Percentiles rank a stretch among this genome's conserved stretches.
phyloP scores from a whole-genome alignment of 306 rosid species.

The Carpinus fangiana region DNA sequence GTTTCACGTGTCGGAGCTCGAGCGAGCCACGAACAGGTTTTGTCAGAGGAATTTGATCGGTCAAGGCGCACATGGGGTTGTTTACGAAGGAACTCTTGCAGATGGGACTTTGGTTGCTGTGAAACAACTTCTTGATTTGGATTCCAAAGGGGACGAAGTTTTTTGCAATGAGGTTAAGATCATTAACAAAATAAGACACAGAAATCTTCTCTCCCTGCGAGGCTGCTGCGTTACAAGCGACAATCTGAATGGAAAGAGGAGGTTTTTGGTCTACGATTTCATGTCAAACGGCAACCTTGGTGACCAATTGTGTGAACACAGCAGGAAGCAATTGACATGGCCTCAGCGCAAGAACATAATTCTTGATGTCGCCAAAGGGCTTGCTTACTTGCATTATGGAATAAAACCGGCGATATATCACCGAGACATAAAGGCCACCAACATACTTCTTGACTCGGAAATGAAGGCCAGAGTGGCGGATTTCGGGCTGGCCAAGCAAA shows the following conservation, averaged over 20 bases:
- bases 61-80: constrained; percentile 74
- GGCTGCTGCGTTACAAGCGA: constrained; percentile 80
- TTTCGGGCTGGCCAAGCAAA: constrained; percentile 73
- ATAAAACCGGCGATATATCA: constrained; percentile 79
- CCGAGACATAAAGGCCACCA: constrained; percentile 72
- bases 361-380: constrained; percentile 82
- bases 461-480: constrained; percentile 75
- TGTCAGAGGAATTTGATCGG: constrained; percentile 65
- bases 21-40: constrained; percentile 62
- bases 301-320: constrained; percentile 42
- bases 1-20: constrained; percentile 69
- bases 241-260: constrained; percentile 52
- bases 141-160: constrained; percentile 66
- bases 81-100: constrained; percentile 65
- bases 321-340: constrained; percentile 49
- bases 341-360: constrained; percentile 75
- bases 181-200: constrained; percentile 76
- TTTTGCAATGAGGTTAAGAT: constrained; percentile 74
- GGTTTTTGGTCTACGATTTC: constrained; percentile 69
- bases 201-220: constrained; percentile 66
- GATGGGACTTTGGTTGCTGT: constrained; percentile 66
- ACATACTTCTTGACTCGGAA: constrained; percentile 66
- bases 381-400: constrained; percentile 71
- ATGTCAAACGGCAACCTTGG: constrained; percentile 71
- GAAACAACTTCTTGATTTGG: constrained; percentile 59